Percentiles rank a stretch among this genome's conserved stretches.
These are phyloP conservation scores for Neocallimastix lanati DNA, from an alignment of 192 early-diverging fungal genomes.

Conservation along the genomic window DNA sequence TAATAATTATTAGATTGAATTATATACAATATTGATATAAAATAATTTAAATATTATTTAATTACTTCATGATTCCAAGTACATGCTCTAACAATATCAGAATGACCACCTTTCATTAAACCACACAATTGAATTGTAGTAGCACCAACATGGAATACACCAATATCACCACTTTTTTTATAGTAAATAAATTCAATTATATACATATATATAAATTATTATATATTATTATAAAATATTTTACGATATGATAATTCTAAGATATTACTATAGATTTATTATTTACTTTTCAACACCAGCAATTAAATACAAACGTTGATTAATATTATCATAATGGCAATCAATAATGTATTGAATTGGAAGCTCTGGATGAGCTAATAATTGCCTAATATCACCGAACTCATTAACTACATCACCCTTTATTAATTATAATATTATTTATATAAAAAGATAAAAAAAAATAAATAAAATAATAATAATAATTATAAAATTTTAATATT, in stretches of 20 bases:
- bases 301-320: slow-evolving; percentile 56
- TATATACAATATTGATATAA: background rate
- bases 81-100: slow-evolving; percentile 66
- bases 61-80: slow-evolving; percentile 38
- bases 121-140: slow-evolving; percentile 57
- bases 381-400: slow-evolving; percentile 68
- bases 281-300: slow-evolving; percentile 49
- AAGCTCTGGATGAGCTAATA: slow-evolving; percentile 11
- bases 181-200: too few relatives aligned
- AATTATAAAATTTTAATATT: slow-evolving; percentile 8
- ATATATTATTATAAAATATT: too few relatives aligned
- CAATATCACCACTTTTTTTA: slow-evolving; percentile 43
- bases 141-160: slow-evolving; percentile 62
- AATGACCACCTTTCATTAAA: slow-evolving; percentile 56
- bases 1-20: too few relatives aligned
- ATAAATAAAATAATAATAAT: slow-evolving; percentile 1
- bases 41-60: background rate
- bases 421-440: too few relatives aligned
- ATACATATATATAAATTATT: too few relatives aligned
- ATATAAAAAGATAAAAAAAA: too few relatives aligned
- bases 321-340: slow-evolving; percentile 46
- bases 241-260: too few relatives aligned
- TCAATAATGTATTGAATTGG: slow-evolving; percentile 68
- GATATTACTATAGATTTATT: too few relatives aligned
- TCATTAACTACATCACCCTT: slow-evolving; percentile 34